These are phyloP conservation scores for Tetrapisispora iriomotensis DNA, from an alignment of 805 yeast genomes.

Conservation along the genomic window DNA sequence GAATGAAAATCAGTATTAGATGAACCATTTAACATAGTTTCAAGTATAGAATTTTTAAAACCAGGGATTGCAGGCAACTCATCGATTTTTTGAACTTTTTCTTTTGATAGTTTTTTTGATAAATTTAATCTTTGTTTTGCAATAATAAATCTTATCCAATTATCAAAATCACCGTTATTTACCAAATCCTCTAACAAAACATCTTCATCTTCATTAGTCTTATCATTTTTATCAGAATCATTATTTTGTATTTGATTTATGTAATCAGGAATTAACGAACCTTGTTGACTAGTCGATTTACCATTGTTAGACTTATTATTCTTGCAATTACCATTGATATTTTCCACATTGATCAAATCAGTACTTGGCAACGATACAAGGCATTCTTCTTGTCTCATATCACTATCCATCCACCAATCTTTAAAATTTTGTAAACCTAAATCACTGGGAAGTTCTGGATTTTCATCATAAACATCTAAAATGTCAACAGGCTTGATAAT, in stretches of 20 bases:
- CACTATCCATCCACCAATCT: slow-evolving; percentile 44
- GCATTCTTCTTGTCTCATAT: slow-evolving; percentile 36
- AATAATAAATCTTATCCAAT: slow-evolving; percentile 30
- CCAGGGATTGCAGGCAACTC: slow-evolving; percentile 20
- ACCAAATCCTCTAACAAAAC: slow-evolving; percentile 23
- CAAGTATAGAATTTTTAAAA: slow-evolving; percentile 16
- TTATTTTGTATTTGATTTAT: slow-evolving; percentile 20
- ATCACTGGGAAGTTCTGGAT: slow-evolving; percentile 36
- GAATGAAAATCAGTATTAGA: not conserved
- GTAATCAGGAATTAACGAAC: slow-evolving; percentile 21
- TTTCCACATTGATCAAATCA: slow-evolving; percentile 13
- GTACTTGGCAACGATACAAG: slow-evolving; percentile 28
- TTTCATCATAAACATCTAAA: slow-evolving; percentile 43
- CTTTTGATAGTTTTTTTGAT: slow-evolving; percentile 16
- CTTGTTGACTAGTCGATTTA: not conserved
- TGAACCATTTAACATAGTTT: not conserved
- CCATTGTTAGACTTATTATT: not conserved
- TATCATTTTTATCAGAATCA: slow-evolving; percentile 1
- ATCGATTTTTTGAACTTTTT: slow-evolving; percentile 11
- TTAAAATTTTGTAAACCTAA: slow-evolving; percentile 42
- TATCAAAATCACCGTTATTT: slow-evolving; percentile 28
- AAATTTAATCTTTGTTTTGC: slow-evolving; percentile 23
- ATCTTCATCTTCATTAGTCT: slow-evolving; percentile 13
- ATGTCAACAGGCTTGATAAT: slow-evolving; percentile 48
- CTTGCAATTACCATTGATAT: not conserved